Evolutionary conservation across 192 early-diverging fungal species (phyloP).

Genomic region (Allomyces arbusculus): DNA sequence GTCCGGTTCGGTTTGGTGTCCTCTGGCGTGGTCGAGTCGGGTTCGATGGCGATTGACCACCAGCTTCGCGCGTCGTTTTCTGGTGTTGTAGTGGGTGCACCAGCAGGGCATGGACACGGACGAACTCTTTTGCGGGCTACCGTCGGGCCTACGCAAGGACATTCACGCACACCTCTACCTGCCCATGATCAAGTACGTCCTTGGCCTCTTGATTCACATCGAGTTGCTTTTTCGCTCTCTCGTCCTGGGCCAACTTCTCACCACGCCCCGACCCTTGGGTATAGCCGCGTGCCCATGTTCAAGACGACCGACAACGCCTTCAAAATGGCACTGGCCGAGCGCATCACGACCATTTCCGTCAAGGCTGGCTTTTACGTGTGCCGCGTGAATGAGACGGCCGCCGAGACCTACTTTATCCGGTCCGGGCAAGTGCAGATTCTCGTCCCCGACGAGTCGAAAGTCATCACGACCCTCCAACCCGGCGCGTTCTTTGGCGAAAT

Average conservation of each 20-base stretch:
- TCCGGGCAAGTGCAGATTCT: slow-evolving; percentile 4
- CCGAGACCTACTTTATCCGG: slow-evolving; percentile 8
- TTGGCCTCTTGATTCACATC: background rate
- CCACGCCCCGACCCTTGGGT: background rate
- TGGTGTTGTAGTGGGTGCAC: background rate
- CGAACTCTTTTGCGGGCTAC: slow-evolving; percentile 5
- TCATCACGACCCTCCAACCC: background rate
- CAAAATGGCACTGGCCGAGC: background rate
- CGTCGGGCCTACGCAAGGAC: slow-evolving; percentile 2
- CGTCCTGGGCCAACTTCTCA: background rate
- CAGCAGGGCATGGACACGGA: slow-evolving; percentile 7
- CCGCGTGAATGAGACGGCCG: slow-evolving; percentile 1
- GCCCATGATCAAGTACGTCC: slow-evolving; percentile 1
- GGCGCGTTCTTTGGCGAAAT: background rate
- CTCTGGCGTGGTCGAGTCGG: no score
- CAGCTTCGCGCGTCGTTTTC: no score
- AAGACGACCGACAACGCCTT: slow-evolving; percentile 6
- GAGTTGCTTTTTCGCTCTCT: background rate
- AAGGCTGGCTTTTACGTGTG: background rate
- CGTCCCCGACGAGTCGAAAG: background rate
- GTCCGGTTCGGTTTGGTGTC: no score
- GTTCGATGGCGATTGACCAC: no score
- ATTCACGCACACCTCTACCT: slow-evolving; percentile 6
- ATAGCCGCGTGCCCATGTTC: slow-evolving; percentile 5
- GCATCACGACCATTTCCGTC: background rate